Base-by-base conservation (phyloP, 2,329 filamentous ascomycete genomes). In the Cercospora beticola region DNA sequence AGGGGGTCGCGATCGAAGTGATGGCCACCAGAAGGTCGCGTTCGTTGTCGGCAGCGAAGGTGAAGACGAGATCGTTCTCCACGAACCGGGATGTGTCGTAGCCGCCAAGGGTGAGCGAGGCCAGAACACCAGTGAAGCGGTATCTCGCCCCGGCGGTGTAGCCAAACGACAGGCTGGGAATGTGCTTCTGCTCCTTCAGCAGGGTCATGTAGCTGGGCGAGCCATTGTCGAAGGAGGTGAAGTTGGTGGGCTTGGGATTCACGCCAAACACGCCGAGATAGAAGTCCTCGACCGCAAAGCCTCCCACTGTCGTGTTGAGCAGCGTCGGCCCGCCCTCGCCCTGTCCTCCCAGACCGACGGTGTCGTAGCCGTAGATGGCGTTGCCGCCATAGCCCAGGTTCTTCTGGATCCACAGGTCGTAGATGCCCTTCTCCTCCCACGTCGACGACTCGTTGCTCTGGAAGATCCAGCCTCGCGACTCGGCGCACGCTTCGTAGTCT, bases 91-190 rank as follows among this genome's bases (percentile, higher is more conserved):
- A 84, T 12, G 83, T 78, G 76, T 93, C 91, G 75, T 89, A 92
- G 30, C 91, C 90, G 23, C 91, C 91, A 9, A 93, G 80, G 0
- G 88, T 91, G 57, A 93, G 78, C 31, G 81, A 83, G 14, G 76
- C 79, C 9, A 79, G 76, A n/a, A 81, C 77, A 7, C 76, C 77
- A 14, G 76, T 74, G 59, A 66, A 69, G 2, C 89, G 85, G 75
- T 93, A 93, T 70, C 86, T 85, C n/a, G 90, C 90, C 16, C 91
- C 91, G 49, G 90, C 90, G 3, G 91, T 93, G 77, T 89, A 93
- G 62, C 89, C 90, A 76, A 91, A 93, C 52, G 89, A 91, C 70
- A 92, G 84, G 76, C 90, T 92, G 0, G 90, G 88, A 59, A 93
- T 90, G 67, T 80, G 81, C 8, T 86, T 86, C 66, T 85, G 83